phyloP scores from a whole-genome alignment of 768 basidiomycete genomes.

The Tubosaeta brunneosetosa region DNA sequence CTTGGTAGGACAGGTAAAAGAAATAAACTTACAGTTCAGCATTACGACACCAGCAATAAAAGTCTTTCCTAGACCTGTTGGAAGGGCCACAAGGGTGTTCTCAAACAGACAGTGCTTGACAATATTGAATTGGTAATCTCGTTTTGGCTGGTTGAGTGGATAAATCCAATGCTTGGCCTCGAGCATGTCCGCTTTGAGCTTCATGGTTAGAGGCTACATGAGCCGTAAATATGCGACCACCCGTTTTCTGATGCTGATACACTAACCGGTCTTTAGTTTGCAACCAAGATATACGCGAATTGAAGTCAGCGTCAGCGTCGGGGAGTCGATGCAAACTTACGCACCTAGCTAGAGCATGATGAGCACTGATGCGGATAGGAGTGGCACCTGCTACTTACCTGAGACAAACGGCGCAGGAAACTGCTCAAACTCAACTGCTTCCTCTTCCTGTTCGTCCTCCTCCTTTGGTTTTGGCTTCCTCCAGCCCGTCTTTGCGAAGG shows the following conservation, averaged over 20 bases:
- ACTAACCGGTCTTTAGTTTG: constrained; percentile 30
- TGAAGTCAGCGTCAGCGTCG: constrained; percentile 3
- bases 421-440: constrained; percentile 69
- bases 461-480: constrained; percentile 51
- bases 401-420: constrained; percentile 76
- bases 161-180: constrained; percentile 86
- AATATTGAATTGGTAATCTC: constrained; percentile 95
- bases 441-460: constrained; percentile 56
- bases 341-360: constrained; percentile 47
- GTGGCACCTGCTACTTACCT: constrained; percentile 40
- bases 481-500: constrained; percentile 76
- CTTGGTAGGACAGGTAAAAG: background rate
- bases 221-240: background rate
- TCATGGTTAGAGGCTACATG: constrained; percentile 68
- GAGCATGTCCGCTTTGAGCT: constrained; percentile 68
- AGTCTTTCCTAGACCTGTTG: constrained; percentile 96
- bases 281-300: background rate
- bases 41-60: constrained; percentile 97
- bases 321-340: constrained; percentile 20
- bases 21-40: constrained; percentile 71
- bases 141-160: constrained; percentile 81
- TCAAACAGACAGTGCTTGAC: constrained; percentile 81
- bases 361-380: constrained; percentile 1
- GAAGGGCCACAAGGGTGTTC: constrained; percentile 90
- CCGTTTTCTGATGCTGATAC: too few species aligned